These are phyloP conservation scores for Spathaspora sp. DNA, from an alignment of 1,139 yeast genomes.

Conservation along the genomic window DNA sequence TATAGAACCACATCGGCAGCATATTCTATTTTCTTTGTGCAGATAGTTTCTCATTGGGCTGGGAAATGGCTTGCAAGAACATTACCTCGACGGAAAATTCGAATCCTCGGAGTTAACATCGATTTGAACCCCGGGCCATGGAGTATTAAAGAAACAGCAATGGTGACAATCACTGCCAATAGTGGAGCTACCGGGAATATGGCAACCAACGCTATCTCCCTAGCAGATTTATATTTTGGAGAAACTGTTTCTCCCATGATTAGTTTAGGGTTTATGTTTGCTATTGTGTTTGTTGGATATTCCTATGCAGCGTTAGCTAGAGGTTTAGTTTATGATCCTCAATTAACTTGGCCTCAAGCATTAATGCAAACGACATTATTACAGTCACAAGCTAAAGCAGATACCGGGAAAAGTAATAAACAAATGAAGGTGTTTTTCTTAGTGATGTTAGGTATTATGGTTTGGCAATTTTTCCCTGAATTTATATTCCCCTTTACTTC, in stretches of 20 bases:
- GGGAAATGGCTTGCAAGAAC: constrained; percentile 39
- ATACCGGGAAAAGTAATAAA: constrained; percentile 14
- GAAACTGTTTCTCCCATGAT: constrained; percentile 28
- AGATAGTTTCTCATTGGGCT: constrained; percentile 42
- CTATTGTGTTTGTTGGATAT: constrained; percentile 48
- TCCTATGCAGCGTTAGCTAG: constrained; percentile 48
- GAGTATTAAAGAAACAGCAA: constrained; percentile 45
- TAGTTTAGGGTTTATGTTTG: constrained; percentile 43
- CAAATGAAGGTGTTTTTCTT: constrained; percentile 35
- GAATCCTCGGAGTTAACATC: constrained; percentile 18
- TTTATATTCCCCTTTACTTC: constrained; percentile 40
- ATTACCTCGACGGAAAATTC: constrained; percentile 27
- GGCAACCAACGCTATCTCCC: constrained; percentile 41
- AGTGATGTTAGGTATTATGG: constrained; percentile 28
- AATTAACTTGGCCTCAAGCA: constrained; percentile 47
- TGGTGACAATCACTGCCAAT: constrained; percentile 45
- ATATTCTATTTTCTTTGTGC: constrained; percentile 47
- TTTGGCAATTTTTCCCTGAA: constrained; percentile 48
- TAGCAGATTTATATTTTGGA: constrained; percentile 40
- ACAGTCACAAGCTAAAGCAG: constrained; percentile 29
- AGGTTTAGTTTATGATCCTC: constrained; percentile 41
- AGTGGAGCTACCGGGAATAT: constrained; percentile 48
- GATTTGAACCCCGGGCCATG: constrained; percentile 47
- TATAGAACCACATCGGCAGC: constrained; percentile 49
- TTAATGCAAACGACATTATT: constrained; percentile 47